Percentiles rank a stretch among this genome's conserved stretches.
Conservation (phyloP, 2,329 filamentous ascomycete species). For the Fusarium veterinarium region DNA sequence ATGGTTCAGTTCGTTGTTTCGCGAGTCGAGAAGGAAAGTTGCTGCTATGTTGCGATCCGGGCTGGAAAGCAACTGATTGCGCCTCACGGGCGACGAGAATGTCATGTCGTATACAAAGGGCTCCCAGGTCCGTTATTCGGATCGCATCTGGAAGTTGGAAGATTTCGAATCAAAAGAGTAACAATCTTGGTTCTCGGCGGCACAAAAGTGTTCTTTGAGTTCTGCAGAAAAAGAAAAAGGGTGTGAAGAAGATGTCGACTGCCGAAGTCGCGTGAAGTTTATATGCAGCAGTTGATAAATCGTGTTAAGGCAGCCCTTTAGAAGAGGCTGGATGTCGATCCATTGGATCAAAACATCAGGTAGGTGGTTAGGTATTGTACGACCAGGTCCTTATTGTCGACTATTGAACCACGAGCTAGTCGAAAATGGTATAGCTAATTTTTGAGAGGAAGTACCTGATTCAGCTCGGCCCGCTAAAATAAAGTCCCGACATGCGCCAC, state of each 20-base stretch:
- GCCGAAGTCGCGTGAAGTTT: constrained; percentile 8
- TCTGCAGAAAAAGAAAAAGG: neutral
- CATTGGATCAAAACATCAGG: constrained; percentile 23
- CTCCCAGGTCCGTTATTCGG: constrained; percentile 32
- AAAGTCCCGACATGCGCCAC: constrained; percentile 34
- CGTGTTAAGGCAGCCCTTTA: constrained; percentile 37
- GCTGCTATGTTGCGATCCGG: constrained; percentile 63
- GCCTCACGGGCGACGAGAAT: constrained; percentile 56
- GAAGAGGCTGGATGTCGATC: constrained; percentile 37
- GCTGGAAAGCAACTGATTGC: constrained; percentile 54
- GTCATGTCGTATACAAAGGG: constrained; percentile 51
- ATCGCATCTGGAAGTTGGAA: constrained; percentile 30
- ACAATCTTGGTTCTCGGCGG: neutral
- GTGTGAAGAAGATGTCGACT: neutral
- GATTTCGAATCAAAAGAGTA: neutral
- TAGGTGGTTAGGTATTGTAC: constrained; percentile 20
- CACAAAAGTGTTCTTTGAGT: neutral
- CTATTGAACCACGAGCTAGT: neutral
- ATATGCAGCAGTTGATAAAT: constrained; percentile 25
- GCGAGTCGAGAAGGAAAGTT: constrained; percentile 70
- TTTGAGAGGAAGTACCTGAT: constrained; percentile 1
- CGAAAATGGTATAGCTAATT: neutral
- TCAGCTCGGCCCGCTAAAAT: constrained; percentile 38
- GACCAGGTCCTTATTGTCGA: constrained; percentile 13
- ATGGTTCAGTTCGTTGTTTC: constrained; percentile 72